Evolutionary conservation across 2,329 filamentous ascomycete species (phyloP), one percentile per base, ranked within the genome.

Genomic region (Aureobasidium melanogenum): DNA sequence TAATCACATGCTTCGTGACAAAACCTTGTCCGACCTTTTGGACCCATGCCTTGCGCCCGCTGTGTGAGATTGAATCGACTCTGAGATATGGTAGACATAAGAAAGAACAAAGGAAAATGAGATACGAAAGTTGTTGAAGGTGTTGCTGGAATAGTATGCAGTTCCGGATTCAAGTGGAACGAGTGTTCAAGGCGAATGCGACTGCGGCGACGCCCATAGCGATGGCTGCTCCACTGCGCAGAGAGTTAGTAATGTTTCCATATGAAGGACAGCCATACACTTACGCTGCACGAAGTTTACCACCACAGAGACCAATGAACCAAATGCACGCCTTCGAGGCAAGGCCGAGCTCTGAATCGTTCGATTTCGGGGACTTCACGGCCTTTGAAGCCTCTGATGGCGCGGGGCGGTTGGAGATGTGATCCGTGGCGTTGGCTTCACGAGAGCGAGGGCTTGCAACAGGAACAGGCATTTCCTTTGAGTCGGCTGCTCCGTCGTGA

Each of bases 141-240:
- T 39, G 22, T 3, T 15, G 19, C 12, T 12, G 28, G 30, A 15
- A n/a, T n/a, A n/a, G n/a, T n/a, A n/a, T n/a, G n/a, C 8, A 47
- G 22, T 15, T 2, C 10, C 4, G 39, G n/a, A 38, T 5, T 38
- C 15, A 57, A 22, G 28, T 32, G 3, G 54, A 57, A 17, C 59
- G 59, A 15, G 44, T 24, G 38, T 41, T 44, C 4, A 61, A 28
- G 41, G 50, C 48, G 32, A 54, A 39, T 3, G 50, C 50, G n/a
- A 52, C 60, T 26, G 60, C 60, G 15, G 60, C 60, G n/a, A 62
- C 46, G 9, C 60, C 26, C 43, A 62, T 54, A 43, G 52, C 60
- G 24, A 62, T 46, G 12, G 60, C 60, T 3, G 51, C 51, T 19
- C 51, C 52, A 46, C 60, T 62, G 34, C 26, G 10, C 28, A 38